Evolutionary conservation across 371 early-diverging fungal species (phyloP).

Genomic region (Sanchytrium tribonematis): DNA sequence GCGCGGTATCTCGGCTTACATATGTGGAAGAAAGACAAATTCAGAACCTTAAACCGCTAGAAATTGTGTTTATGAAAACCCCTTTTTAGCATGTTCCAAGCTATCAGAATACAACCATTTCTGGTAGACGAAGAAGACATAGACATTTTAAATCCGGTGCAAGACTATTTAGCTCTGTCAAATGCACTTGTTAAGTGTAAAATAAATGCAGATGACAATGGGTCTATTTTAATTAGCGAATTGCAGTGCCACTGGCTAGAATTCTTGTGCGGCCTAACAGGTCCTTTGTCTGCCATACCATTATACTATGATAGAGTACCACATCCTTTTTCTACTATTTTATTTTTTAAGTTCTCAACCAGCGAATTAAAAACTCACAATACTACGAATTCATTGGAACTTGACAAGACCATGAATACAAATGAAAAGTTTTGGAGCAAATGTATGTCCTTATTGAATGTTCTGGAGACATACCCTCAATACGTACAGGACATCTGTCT

Average conservation of each 20-base stretch:
- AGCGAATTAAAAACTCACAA: neutral
- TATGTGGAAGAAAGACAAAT: no score
- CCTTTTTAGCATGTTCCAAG: neutral
- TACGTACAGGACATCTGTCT: neutral
- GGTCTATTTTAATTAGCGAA: neutral
- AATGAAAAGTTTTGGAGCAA: neutral
- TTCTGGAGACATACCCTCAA: neutral
- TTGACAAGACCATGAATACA: neutral
- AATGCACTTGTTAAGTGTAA: neutral
- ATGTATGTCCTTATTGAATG: neutral
- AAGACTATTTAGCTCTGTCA: neutral
- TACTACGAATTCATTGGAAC: neutral
- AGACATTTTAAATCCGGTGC: neutral
- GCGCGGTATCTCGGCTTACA: no score
- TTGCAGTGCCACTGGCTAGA: neutral
- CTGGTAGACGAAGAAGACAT: neutral
- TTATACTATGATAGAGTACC: neutral
- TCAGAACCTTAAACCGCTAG: no score
- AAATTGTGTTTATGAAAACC: no score
- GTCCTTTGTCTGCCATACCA: neutral
- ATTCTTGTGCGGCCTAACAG: neutral
- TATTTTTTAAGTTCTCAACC: neutral
- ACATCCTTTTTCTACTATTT: neutral
- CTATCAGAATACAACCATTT: neutral
- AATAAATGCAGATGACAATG: neutral